phyloP scores from a whole-genome alignment of 2,329 filamentous ascomycete genomes.

The Botryotinia convoluta region DNA sequence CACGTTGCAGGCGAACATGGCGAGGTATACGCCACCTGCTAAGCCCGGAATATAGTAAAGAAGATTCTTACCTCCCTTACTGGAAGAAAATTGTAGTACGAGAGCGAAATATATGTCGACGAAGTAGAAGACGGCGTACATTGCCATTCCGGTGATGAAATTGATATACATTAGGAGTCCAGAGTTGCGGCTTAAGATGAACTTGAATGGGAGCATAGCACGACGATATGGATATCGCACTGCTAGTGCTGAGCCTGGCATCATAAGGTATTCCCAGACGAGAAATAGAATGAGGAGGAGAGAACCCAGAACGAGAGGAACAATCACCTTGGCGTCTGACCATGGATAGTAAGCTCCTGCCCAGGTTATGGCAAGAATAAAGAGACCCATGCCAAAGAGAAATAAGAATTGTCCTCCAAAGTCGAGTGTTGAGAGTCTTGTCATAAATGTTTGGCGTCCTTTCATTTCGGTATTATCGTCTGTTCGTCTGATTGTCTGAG shows the following conservation, averaged over 20 bases:
- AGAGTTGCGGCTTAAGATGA: conserved; percentile 57
- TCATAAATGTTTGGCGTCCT: conserved; percentile 27
- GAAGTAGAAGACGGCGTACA: conserved; percentile 63
- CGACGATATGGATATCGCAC: conserved; percentile 52
- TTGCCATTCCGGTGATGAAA: conserved; percentile 51
- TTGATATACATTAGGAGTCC: conserved; percentile 61
- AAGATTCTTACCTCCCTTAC: conserved; percentile 54
- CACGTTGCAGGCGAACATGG: conserved; percentile 58
- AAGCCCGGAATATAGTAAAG: conserved; percentile 64
- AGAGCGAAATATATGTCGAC: conserved; percentile 66
- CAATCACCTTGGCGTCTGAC: conserved; percentile 41
- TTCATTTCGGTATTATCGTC: conserved; percentile 44
- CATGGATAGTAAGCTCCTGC: conserved; percentile 45
- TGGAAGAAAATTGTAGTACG: conserved; percentile 52
- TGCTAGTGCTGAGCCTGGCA: conserved; percentile 46
- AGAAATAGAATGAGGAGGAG: conserved; percentile 42
- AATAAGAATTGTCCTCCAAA: conserved; percentile 56
- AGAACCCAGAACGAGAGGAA: conserved; percentile 42
- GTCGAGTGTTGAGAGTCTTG: conserved; percentile 54
- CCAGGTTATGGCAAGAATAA: conserved; percentile 48
- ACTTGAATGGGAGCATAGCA: conserved; percentile 62
- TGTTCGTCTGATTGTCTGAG: conserved; percentile 44
- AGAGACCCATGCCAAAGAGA: conserved; percentile 38
- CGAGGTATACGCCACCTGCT: conserved; percentile 56
- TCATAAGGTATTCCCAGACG: conserved; percentile 46